A percentile compares a stretch with the other conserved stretches of the same genome.
Conservation (phyloP, 306 rosid species). For the Cicer yamashitae region DNA sequence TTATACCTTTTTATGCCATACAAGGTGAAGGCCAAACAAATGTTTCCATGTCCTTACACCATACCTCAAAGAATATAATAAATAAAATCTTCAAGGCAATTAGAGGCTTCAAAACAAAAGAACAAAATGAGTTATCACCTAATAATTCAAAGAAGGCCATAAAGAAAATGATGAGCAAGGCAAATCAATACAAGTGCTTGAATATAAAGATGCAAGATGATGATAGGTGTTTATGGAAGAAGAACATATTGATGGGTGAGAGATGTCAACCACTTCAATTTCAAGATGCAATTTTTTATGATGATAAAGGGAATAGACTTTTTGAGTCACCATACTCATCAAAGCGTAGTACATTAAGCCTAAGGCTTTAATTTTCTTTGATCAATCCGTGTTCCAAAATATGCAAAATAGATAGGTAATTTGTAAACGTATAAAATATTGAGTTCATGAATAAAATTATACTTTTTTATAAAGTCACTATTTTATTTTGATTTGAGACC, state of each 20-base stretch:
- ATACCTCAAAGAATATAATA: constrained; percentile 16
- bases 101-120: background rate
- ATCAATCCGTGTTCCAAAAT: background rate
- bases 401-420: too few relatives aligned
- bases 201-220: constrained; percentile 7
- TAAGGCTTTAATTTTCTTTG: background rate
- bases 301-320: constrained; percentile 44
- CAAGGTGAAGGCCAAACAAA: too few relatives aligned
- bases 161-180: constrained; percentile 28
- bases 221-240: constrained; percentile 56
- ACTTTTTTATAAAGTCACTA: too few relatives aligned
- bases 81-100: constrained; percentile 28
- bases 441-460: too few relatives aligned
- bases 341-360: constrained; percentile 19
- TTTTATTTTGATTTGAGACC: too few relatives aligned
- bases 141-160: background rate
- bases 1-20: background rate
- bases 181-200: background rate
- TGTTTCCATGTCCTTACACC: background rate
- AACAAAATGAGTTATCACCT: too few relatives aligned
- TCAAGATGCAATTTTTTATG: constrained; percentile 53
- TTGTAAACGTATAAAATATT: too few relatives aligned
- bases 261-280: constrained; percentile 52
- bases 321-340: constrained; percentile 45
- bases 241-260: constrained; percentile 57